phyloP scores from a whole-genome alignment of 352 stramenopile species.

The Phytophthora capsici region DNA sequence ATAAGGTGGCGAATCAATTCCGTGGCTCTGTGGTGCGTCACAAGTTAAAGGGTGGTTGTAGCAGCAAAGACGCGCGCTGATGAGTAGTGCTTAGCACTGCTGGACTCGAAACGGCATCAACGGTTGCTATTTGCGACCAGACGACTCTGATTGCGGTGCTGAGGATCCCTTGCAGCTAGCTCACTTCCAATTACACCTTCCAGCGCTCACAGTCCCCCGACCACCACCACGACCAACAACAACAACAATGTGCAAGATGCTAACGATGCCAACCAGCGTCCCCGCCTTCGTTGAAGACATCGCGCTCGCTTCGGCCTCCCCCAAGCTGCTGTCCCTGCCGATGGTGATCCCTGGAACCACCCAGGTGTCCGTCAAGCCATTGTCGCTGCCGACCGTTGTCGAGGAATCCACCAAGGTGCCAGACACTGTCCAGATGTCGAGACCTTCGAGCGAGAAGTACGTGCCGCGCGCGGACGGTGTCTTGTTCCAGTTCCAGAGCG shows the following conservation, averaged over 20 bases:
- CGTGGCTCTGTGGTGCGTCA: constrained; percentile 3
- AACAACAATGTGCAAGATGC: constrained; percentile 30
- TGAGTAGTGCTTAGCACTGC: too few relatives aligned
- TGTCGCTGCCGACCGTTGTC: constrained; percentile 10
- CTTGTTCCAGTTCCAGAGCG: constrained; percentile 50
- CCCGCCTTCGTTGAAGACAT: constrained; percentile 21
- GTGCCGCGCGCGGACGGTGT: constrained; percentile 14
- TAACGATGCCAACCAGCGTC: constrained; percentile 12
- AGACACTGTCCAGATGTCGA: neutral
- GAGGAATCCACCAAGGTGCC: constrained; percentile 6
- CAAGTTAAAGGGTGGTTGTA: neutral
- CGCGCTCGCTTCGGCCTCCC: neutral
- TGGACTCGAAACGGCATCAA: neutral
- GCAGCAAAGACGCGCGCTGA: neutral
- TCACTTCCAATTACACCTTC: constrained; percentile 13
- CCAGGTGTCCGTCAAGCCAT: neutral
- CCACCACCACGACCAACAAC: too few relatives aligned
- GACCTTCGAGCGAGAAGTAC: constrained; percentile 8
- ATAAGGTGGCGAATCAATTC: constrained; percentile 4
- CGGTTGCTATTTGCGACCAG: neutral
- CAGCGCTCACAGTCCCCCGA: too few relatives aligned
- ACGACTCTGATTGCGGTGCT: neutral
- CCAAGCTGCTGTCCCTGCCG: constrained; percentile 7
- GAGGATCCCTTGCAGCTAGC: neutral
- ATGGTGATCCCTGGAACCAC: neutral